Conservation (phyloP, 331 rosid species). For the Malus hybrid region DNA sequence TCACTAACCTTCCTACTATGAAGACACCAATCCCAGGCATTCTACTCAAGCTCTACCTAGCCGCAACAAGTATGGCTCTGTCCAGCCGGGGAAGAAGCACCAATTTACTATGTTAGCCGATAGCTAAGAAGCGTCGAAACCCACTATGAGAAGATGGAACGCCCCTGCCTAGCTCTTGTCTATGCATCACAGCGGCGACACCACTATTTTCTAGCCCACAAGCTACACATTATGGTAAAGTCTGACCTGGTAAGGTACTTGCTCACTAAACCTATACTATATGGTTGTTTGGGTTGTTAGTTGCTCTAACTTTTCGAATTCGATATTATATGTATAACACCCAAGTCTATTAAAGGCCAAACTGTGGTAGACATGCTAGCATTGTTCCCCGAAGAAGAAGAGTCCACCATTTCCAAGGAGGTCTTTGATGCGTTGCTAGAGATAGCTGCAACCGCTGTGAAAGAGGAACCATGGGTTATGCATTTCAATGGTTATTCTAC, state of each 20-base stretch:
- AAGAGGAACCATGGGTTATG: neutral
- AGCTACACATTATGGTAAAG: neutral
- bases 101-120: neutral
- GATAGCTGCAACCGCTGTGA: neutral
- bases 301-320: neutral
- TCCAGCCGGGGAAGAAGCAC: neutral
- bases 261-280: neutral
- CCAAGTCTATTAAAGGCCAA: neutral
- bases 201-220: neutral
- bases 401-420: too few species aligned
- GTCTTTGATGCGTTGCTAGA: neutral
- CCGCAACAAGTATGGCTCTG: neutral
- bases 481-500: neutral
- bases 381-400: too few species aligned
- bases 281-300: too few species aligned
- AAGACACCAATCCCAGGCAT: too few species aligned
- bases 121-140: neutral
- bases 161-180: too few species aligned
- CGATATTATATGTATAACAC: neutral
- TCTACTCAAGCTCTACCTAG: too few species aligned
- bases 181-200: too few species aligned
- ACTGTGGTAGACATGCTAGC: too few species aligned
- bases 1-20: neutral
- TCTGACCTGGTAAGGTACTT: neutral
- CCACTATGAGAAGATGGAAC: neutral